Base-by-base conservation (phyloP, 805 yeast species). In the Lipomyces anomalus region DNA sequence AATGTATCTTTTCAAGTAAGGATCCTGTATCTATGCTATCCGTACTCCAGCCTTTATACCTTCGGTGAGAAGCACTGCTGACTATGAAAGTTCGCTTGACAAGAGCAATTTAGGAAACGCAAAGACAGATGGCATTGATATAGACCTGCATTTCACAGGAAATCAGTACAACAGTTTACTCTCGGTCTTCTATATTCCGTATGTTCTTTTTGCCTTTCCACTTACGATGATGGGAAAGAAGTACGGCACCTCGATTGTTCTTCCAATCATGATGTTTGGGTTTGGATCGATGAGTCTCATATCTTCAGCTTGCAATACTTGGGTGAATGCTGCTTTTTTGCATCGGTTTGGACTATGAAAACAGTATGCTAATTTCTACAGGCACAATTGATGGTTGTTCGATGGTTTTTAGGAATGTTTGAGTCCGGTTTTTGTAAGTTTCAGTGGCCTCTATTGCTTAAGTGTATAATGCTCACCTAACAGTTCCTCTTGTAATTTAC, bases 371-470 rank as follows among this genome's bases (percentile, higher is more conserved):
- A n/a, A n/a, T n/a, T n/a, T n/a, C n/a, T n/a, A n/a, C n/a, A n/a
- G n/a, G n/a, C n/a, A n/a, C n/a, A n/a, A 4, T 57, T 78, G 35
- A 48, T 78, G 47, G 72, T 71, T 0, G 67, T 70, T 22, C 62
- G 82, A 52, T 57, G 76, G 55, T 59, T 78, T 17, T 55, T 78
- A 29, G 83, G 83, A 20, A 61, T 70, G 16, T 70, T 70, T 46
- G 82, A 78, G 60, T 67, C 73, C 35, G 74, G 76, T 43, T 69
- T 75, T 40, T 73, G n/a, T n/a, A n/a, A n/a, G 71, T 56, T 78
- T 80, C 1, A 68, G 73, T 26, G 66, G n/a, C n/a, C n/a, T n/a
- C n/a, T n/a, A n/a, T n/a, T n/a, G n/a, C n/a, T n/a, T n/a, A n/a
- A n/a, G n/a, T n/a, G n/a, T n/a, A n/a, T n/a, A n/a, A n/a, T n/a